phyloP scores from a whole-genome alignment of 441 rosid species.

The Jatropha multifida region DNA sequence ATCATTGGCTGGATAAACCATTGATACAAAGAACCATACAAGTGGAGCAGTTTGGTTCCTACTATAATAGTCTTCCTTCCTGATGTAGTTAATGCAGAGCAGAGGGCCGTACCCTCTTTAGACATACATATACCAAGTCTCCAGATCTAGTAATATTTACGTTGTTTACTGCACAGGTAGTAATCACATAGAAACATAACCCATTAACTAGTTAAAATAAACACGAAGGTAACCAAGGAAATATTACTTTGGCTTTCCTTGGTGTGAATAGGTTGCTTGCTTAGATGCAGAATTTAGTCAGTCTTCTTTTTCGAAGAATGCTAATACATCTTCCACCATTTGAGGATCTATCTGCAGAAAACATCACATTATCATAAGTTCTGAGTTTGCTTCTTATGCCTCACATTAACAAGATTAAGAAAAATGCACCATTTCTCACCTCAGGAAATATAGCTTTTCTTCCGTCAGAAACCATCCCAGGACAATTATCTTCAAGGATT shows the following conservation, averaged over 20 bases:
- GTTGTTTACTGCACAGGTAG: background rate
- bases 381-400: background rate
- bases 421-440: background rate
- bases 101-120: background rate
- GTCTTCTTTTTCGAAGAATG: background rate
- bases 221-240: background rate
- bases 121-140: background rate
- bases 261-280: background rate
- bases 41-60: background rate
- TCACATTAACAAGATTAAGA: background rate
- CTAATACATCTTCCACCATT: background rate
- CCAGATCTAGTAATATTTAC: background rate
- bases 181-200: background rate
- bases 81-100: background rate
- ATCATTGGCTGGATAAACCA: background rate
- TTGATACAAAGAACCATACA: background rate
- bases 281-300: background rate
- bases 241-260: background rate
- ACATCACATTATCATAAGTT: background rate
- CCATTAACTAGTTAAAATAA: background rate
- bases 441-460: background rate
- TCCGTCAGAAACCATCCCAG: background rate
- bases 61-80: background rate
- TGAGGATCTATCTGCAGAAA: slow-evolving; percentile 8
- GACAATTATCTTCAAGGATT: background rate